Conservation (phyloP, 768 basidiomycete genomes). For the Mycena indigotica region DNA sequence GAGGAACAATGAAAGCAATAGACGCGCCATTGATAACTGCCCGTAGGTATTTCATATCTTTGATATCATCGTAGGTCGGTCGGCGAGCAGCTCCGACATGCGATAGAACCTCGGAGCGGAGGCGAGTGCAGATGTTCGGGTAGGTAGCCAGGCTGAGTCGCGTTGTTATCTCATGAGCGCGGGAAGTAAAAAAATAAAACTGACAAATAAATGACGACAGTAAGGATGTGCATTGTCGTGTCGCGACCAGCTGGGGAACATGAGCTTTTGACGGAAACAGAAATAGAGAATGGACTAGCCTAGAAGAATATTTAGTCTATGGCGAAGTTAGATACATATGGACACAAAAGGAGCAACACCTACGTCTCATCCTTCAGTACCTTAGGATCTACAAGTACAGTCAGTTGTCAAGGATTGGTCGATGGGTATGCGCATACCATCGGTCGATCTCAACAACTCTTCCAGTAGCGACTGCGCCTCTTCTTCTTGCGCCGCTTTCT, state of each 20-base stretch:
- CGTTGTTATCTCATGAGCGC: not conserved
- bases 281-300: not conserved
- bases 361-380: slow-evolving; percentile 18
- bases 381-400: slow-evolving; percentile 31
- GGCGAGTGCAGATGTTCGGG: not conserved
- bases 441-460: slow-evolving; percentile 53
- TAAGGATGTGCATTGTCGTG: not conserved
- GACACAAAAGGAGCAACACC: not conserved
- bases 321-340: not conserved
- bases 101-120: not conserved
- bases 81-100: not conserved
- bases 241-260: not conserved
- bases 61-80: slow-evolving; percentile 2
- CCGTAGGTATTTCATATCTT: not conserved
- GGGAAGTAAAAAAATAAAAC: not conserved
- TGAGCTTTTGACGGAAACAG: not conserved
- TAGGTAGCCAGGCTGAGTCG: slow-evolving; percentile 3
- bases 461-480: slow-evolving; percentile 50
- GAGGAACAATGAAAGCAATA: not conserved
- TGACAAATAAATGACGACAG: slow-evolving; percentile 11
- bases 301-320: slow-evolving; percentile 24
- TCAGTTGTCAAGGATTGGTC: not conserved
- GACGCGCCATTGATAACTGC: not conserved
- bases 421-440: slow-evolving; percentile 36
- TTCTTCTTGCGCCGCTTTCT: too few species aligned